Percentiles rank a stretch among this genome's conserved stretches.
These are phyloP conservation scores for Dryadomyces quercivorus DNA, from an alignment of 2,329 filamentous ascomycete genomes.

Conservation along the genomic window DNA sequence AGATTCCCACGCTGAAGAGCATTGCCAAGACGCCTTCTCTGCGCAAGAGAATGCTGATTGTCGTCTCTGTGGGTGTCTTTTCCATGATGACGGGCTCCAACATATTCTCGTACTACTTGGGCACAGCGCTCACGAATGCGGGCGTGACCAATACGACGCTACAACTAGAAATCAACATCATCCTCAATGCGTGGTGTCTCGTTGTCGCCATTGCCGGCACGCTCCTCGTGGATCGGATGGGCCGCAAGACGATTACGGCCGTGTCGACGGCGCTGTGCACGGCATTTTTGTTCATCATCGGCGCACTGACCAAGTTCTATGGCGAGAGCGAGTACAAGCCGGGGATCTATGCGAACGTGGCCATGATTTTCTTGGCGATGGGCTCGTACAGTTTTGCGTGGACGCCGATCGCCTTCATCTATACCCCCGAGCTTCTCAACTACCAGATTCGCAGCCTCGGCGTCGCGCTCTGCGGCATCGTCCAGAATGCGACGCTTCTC, in stretches of 20 bases:
- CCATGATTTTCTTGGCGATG: too few species aligned
- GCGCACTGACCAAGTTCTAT: slow-evolving; percentile 1
- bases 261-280: background rate
- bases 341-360: too few species aligned
- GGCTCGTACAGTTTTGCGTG: slow-evolving; percentile 2
- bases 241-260: slow-evolving; percentile 8
- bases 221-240: slow-evolving; percentile 14
- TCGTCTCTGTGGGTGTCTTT: slow-evolving; percentile 3
- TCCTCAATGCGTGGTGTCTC: slow-evolving; percentile 7
- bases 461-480: too few species aligned
- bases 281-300: slow-evolving; percentile 1
- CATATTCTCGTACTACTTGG: slow-evolving; percentile 10
- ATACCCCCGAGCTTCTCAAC: slow-evolving; percentile 1
- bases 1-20: too few species aligned
- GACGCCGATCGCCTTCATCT: background rate
- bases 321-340: slow-evolving; percentile 1
- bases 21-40: too few species aligned
- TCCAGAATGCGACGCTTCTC: background rate
- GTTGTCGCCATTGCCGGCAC: slow-evolving; percentile 12
- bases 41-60: slow-evolving; percentile 3
- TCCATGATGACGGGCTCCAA: slow-evolving; percentile 5
- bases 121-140: background rate
- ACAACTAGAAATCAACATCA: slow-evolving; percentile 6
- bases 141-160: slow-evolving; percentile 8
- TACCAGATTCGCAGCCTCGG: slow-evolving; percentile 1